Evolutionary conservation across 202 grass and related monocot genomes (phyloP).

Genomic region (Zoysia matrella): DNA sequence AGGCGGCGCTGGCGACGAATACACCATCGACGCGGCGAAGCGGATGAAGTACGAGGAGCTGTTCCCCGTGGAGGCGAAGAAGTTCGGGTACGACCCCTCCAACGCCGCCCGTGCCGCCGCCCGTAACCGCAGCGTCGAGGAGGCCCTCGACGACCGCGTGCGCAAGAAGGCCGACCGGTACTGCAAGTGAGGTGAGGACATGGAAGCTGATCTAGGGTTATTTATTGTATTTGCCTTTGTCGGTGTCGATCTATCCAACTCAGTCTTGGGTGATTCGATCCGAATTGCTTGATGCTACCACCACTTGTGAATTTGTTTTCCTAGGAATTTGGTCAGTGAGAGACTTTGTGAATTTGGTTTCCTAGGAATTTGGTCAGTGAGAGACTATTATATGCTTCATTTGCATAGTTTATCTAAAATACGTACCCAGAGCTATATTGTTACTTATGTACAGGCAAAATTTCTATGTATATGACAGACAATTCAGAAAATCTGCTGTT

Average conservation of each 20-base stretch:
- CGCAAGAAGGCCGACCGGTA: slow-evolving; percentile 99
- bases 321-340: too few species aligned
- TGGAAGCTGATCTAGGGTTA: slow-evolving; percentile 52
- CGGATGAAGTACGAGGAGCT: slow-evolving; percentile 98
- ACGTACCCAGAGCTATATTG: background rate
- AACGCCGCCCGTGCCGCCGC: slow-evolving; percentile 64
- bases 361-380: slow-evolving; percentile 6
- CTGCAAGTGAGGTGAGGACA: slow-evolving; percentile 88
- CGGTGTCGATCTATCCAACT: slow-evolving; percentile 10
- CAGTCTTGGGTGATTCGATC: slow-evolving; percentile 2
- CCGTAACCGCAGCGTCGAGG: slow-evolving; percentile 69
- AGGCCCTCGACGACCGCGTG: slow-evolving; percentile 94
- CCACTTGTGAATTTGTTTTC: background rate
- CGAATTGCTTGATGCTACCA: slow-evolving; percentile 12
- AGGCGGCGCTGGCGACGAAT: slow-evolving; percentile 57
- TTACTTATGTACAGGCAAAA: background rate
- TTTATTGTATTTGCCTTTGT: slow-evolving; percentile 38
- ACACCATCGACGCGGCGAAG: slow-evolving; percentile 99
- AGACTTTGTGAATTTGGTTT: background rate
- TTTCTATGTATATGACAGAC: background rate
- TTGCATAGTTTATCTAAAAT: background rate
- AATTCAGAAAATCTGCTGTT: slow-evolving; percentile 10
- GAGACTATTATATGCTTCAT: background rate
- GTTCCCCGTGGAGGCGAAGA: slow-evolving; percentile 92
- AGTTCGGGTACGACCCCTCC: slow-evolving; percentile 84